phyloP scores from a whole-genome alignment of 2,329 filamentous ascomycete genomes.

The Whalleya microplaca region DNA sequence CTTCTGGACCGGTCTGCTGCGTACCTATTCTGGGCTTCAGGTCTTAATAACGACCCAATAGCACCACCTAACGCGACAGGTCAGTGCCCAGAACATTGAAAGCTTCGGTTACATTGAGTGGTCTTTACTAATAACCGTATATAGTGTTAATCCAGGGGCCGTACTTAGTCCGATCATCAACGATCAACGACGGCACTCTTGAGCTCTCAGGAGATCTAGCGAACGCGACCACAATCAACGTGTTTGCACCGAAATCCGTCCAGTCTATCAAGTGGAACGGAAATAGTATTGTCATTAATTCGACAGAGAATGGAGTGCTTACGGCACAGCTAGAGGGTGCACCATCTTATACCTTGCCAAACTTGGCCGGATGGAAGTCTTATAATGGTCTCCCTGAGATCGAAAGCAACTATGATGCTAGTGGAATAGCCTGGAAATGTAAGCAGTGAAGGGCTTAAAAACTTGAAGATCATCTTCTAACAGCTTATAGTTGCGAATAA shows the following conservation, averaged over 20 bases:
- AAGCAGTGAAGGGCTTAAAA: neutral
- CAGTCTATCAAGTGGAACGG: slow-evolving; percentile 57
- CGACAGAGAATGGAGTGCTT: slow-evolving; percentile 33
- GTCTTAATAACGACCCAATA: slow-evolving; percentile 50
- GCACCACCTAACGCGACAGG: slow-evolving; percentile 49
- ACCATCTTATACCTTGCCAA: slow-evolving; percentile 41
- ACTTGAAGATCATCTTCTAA: slow-evolving; percentile 1
- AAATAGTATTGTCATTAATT: slow-evolving; percentile 36
- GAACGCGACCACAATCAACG: slow-evolving; percentile 44
- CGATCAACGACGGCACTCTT: slow-evolving; percentile 40
- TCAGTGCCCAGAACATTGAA: slow-evolving; percentile 26
- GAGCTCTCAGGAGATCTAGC: slow-evolving; percentile 50
- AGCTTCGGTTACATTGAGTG: neutral
- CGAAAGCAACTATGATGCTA: slow-evolving; percentile 45
- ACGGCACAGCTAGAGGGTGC: slow-evolving; percentile 35
- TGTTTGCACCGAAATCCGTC: slow-evolving; percentile 52
- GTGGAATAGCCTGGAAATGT: slow-evolving; percentile 48
- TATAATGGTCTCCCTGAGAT: slow-evolving; percentile 54
- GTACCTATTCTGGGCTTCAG: slow-evolving; percentile 60
- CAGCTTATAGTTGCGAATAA: slow-evolving; percentile 48
- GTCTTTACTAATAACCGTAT: neutral
- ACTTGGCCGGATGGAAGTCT: slow-evolving; percentile 50
- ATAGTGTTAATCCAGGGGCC: slow-evolving; percentile 56
- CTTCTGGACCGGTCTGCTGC: slow-evolving; percentile 58
- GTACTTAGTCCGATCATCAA: slow-evolving; percentile 54